Evolutionary conservation across 106 monocot species (phyloP).

Genomic region (Dendrobium officinale): DNA sequence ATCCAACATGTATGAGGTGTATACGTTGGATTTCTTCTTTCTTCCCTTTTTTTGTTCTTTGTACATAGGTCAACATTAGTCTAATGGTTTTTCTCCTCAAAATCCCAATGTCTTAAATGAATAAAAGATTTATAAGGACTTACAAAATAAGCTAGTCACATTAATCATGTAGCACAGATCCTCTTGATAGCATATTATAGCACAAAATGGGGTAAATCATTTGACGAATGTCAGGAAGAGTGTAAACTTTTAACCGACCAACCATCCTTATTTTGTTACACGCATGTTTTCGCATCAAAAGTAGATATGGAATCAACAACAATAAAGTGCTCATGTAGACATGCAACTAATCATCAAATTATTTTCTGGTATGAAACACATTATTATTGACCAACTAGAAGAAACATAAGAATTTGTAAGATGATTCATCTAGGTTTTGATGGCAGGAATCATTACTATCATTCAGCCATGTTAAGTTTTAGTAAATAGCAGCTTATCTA

Average conservation of each 20-base stretch:
- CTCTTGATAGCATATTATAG: not conserved
- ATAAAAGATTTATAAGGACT: not conserved
- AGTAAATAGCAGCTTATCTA: not conserved
- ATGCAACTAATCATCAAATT: not conserved
- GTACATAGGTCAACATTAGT: not conserved
- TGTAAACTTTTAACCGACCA: not conserved
- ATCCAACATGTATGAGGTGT: no score
- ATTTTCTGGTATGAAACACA: not conserved
- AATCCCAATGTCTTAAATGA: not conserved
- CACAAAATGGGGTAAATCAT: not conserved
- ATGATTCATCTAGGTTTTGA: not conserved
- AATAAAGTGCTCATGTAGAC: not conserved
- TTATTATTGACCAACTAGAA: not conserved
- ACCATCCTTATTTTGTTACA: not conserved
- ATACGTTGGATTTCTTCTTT: no score
- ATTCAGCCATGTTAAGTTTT: no score
- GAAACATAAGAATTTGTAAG: conserved; percentile 1
- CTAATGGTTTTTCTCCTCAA: not conserved
- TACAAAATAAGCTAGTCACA: not conserved
- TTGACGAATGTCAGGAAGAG: not conserved
- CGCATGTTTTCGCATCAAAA: not conserved
- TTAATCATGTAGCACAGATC: not conserved
- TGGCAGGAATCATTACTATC: not conserved
- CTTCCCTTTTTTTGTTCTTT: no score
- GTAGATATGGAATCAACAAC: not conserved